A percentile compares a stretch with the other conserved stretches of the same genome.
Conservation (phyloP, 2,329 filamentous ascomycete species). For the Diplodia mutila region DNA sequence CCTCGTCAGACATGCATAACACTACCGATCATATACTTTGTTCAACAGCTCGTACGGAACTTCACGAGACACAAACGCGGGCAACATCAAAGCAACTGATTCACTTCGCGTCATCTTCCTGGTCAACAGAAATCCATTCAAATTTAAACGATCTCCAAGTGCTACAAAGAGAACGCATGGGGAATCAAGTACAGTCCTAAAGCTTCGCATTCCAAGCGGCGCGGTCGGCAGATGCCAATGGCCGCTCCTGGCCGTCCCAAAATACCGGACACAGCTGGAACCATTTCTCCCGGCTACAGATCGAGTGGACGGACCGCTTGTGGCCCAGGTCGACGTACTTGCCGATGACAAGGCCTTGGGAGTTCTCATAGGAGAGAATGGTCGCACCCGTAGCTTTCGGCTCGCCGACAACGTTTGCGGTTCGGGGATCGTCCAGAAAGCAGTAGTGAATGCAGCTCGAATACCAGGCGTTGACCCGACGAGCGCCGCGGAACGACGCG, state of each 20-base stretch:
- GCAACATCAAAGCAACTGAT: too few species aligned
- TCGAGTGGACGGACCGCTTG: constrained; percentile 70
- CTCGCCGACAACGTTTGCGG: constrained; percentile 64
- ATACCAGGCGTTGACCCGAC: constrained; percentile 63
- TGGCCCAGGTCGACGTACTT: constrained; percentile 74
- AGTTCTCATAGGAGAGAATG: constrained; percentile 74
- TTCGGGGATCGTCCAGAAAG: constrained; percentile 63
- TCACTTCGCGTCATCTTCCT: too few species aligned
- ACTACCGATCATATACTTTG: too few species aligned
- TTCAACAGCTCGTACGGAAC: too few species aligned
- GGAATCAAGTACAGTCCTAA: neutral
- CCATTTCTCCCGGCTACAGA: constrained; percentile 68
- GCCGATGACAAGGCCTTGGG: constrained; percentile 72
- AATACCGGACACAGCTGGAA: constrained; percentile 67
- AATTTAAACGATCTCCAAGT: too few species aligned
- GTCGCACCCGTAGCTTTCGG: constrained; percentile 72
- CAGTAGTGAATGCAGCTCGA: constrained; percentile 62
- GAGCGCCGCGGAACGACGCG: constrained; percentile 57
- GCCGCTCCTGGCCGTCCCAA: neutral
- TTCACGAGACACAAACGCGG: too few species aligned
- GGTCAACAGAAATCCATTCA: too few species aligned
- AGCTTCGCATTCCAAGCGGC: constrained; percentile 7
- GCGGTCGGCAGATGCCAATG: neutral
- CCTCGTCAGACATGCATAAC: too few species aligned
- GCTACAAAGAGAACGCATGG: too few species aligned